phyloP scores from a whole-genome alignment of 2,329 filamentous ascomycete species.

The Sphaerulina vaccinii region DNA sequence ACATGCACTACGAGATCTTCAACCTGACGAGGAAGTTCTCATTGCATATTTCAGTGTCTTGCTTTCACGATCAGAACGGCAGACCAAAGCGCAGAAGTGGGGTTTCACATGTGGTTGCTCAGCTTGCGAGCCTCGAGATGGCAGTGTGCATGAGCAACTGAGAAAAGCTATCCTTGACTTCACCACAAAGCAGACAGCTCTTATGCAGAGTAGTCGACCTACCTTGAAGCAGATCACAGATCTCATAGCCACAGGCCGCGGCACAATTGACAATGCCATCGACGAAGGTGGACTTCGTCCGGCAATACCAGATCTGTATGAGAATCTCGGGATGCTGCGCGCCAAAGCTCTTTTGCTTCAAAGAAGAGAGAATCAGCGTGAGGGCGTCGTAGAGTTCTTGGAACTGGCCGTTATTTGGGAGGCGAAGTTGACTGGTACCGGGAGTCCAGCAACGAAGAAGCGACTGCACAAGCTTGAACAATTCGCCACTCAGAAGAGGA shows the following conservation, averaged over 20 bases:
- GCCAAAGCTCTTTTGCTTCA: slow-evolving; percentile 19
- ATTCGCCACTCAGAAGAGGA: slow-evolving; percentile 13
- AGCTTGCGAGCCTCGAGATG: slow-evolving; percentile 16
- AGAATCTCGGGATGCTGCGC: slow-evolving; percentile 23
- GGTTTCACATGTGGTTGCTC: slow-evolving; percentile 25
- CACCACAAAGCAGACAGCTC: slow-evolving; percentile 5
- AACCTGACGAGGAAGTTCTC: slow-evolving; percentile 23
- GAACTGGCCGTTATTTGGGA: background rate
- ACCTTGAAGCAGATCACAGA: slow-evolving; percentile 15
- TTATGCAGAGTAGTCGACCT: slow-evolving; percentile 7
- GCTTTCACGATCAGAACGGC: slow-evolving; percentile 21
- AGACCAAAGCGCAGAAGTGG: slow-evolving; percentile 25
- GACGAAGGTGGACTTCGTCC: slow-evolving; percentile 16
- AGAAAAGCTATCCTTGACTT: slow-evolving; percentile 20
- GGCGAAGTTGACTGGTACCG: slow-evolving; percentile 16
- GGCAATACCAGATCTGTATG: slow-evolving; percentile 24
- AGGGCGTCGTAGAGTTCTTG: slow-evolving; percentile 7
- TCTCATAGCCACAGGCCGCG: slow-evolving; percentile 9
- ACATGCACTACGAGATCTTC: slow-evolving; percentile 20
- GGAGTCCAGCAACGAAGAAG: slow-evolving; percentile 20
- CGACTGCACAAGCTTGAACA: slow-evolving; percentile 22
- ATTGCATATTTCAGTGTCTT: slow-evolving; percentile 30
- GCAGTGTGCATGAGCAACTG: slow-evolving; percentile 10
- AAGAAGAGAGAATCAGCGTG: slow-evolving; percentile 15
- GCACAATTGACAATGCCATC: slow-evolving; percentile 2